Percentiles rank a stretch among this genome's conserved stretches.
phyloP scores from a whole-genome alignment of 306 rosid genomes.

The Fragaria nilgerrensis region DNA sequence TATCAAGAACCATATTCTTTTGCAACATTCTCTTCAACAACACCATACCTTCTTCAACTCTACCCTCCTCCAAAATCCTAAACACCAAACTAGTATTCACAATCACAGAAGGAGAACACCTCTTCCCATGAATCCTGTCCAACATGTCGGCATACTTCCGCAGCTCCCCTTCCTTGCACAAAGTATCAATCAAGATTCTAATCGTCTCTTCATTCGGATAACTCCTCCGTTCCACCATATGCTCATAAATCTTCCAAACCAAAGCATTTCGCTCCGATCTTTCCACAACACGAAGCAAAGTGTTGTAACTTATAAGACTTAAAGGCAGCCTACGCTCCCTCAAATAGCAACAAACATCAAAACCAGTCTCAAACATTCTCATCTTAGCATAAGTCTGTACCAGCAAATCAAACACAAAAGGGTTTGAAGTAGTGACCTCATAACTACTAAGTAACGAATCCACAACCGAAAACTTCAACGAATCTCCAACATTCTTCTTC shows the following conservation, averaged over 20 bases:
- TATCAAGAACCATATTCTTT: constrained; percentile 61
- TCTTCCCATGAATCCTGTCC: constrained; percentile 51
- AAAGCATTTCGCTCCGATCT: constrained; percentile 36
- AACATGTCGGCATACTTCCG: constrained; percentile 41
- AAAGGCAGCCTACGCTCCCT: constrained; percentile 45
- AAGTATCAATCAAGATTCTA: constrained; percentile 51
- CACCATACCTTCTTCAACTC: constrained; percentile 46
- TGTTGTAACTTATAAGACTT: constrained; percentile 55
- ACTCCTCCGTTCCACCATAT: constrained; percentile 51
- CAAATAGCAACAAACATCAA: constrained; percentile 45
- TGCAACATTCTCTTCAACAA: constrained; percentile 72
- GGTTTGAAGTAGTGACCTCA: constrained; percentile 37
- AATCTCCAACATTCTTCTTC: constrained; percentile 17
- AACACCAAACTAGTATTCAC: constrained; percentile 54
- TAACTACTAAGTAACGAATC: constrained; percentile 53
- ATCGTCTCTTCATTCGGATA: constrained; percentile 53
- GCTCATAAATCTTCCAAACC: constrained; percentile 75
- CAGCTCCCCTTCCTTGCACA: constrained; percentile 79
- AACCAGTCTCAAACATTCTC: constrained; percentile 48
- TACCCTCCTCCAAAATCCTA: constrained; percentile 48
- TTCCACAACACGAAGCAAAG: constrained; percentile 53
- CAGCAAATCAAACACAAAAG: constrained; percentile 60
- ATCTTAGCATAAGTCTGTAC: constrained; percentile 57
- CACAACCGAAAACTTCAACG: constrained; percentile 32
- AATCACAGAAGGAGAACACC: constrained; percentile 55